Evolutionary conservation across 257 asterid species (phyloP).

Genomic region (Penstemon davidsonii): DNA sequence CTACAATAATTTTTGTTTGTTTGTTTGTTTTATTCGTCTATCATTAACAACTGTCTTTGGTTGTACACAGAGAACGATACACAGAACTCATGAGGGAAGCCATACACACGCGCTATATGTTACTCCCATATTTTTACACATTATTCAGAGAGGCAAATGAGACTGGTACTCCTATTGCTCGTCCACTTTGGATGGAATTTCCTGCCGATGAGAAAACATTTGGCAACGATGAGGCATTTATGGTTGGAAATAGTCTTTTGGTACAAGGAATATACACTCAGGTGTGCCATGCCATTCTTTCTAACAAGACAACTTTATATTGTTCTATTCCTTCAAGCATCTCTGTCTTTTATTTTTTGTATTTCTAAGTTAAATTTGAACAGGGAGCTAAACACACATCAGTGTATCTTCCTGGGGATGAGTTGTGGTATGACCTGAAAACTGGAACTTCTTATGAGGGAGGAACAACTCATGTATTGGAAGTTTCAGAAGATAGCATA

Average conservation of each 20-base stretch:
- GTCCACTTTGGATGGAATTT: constrained; percentile 99
- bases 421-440: constrained; percentile 79
- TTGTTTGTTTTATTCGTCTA: background rate
- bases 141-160: constrained; percentile 91
- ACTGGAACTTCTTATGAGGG: constrained; percentile 78
- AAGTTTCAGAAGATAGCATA: constrained; percentile 67
- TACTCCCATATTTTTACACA: constrained; percentile 93
- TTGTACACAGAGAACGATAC: constrained; percentile 68
- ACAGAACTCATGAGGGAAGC: constrained; percentile 85
- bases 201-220: constrained; percentile 82
- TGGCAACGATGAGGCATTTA: constrained; percentile 89
- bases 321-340: background rate
- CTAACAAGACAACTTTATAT: too few relatives aligned
- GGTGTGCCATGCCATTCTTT: constrained; percentile 39
- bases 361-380: constrained; percentile 21
- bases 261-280: constrained; percentile 93
- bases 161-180: constrained; percentile 81
- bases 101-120: constrained; percentile 76
- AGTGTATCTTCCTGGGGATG: constrained; percentile 89
- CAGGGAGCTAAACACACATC: constrained; percentile 81
- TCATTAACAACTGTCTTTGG: background rate
- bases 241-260: constrained; percentile 88
- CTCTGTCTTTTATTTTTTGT: too few relatives aligned
- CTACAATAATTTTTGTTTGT: too few relatives aligned
- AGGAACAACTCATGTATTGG: constrained; percentile 70